Evolutionary conservation across 768 basidiomycete species (phyloP).

Genomic region (Gymnopilus junonius): DNA sequence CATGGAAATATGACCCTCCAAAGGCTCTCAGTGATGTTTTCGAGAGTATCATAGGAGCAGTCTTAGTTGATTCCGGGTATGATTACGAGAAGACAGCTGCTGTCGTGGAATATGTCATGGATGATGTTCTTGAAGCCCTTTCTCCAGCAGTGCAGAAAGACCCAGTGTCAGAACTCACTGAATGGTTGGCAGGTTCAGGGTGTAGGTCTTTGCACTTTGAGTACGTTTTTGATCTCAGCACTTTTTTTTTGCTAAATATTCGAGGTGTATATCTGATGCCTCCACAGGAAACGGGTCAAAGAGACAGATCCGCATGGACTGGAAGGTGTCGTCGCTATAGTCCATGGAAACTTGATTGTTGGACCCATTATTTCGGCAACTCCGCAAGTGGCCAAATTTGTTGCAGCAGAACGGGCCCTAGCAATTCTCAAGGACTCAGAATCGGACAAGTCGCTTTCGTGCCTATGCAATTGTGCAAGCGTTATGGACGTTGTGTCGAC

Average conservation of each 20-base stretch:
- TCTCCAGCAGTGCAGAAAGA: slow-evolving; percentile 65
- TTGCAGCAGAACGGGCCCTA: slow-evolving; percentile 67
- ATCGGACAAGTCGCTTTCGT: slow-evolving; percentile 47
- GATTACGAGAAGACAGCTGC: slow-evolving; percentile 69
- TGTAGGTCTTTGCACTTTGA: slow-evolving; percentile 47
- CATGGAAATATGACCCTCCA: slow-evolving; percentile 86
- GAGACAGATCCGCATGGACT: slow-evolving; percentile 17
- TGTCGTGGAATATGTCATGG: slow-evolving; percentile 67
- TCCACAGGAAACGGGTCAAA: slow-evolving; percentile 26
- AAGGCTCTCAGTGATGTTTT: slow-evolving; percentile 86
- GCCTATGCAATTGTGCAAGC: slow-evolving; percentile 41
- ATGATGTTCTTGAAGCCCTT: slow-evolving; percentile 64
- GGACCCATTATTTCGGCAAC: slow-evolving; percentile 67
- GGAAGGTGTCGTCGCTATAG: slow-evolving; percentile 58
- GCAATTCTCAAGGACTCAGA: slow-evolving; percentile 51
- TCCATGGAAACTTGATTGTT: slow-evolving; percentile 59
- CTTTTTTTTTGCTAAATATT: not conserved
- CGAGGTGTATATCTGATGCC: not conserved
- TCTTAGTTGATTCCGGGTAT: slow-evolving; percentile 81
- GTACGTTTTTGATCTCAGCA: slow-evolving; percentile 22
- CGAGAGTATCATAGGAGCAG: slow-evolving; percentile 83
- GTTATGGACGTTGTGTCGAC: slow-evolving; percentile 1
- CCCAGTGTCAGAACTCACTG: slow-evolving; percentile 72
- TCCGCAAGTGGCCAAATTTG: slow-evolving; percentile 64
- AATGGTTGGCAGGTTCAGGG: slow-evolving; percentile 64